These are phyloP conservation scores for Polyrhizophydium stewartii DNA, from an alignment of 371 early-diverging fungal species.

Conservation along the genomic window DNA sequence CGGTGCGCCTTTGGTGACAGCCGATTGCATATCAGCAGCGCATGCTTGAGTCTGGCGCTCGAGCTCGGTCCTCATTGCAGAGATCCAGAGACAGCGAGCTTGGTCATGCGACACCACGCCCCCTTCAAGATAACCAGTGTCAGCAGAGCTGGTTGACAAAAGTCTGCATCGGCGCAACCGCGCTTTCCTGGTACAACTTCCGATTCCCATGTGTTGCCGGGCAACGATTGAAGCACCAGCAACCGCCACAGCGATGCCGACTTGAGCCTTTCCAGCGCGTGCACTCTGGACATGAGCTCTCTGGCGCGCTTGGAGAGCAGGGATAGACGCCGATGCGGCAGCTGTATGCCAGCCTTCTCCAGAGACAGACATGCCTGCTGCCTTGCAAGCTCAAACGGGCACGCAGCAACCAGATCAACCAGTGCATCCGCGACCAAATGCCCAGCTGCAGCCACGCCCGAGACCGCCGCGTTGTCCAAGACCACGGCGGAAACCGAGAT, in stretches of 20 bases:
- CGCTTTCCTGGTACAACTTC: background rate
- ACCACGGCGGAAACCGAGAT: too few species aligned
- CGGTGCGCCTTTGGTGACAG: background rate
- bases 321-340: background rate
- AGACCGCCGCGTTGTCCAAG: too few species aligned
- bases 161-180: background rate
- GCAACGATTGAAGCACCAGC: background rate
- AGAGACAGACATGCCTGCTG: background rate
- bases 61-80: background rate
- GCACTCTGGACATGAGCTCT: background rate
- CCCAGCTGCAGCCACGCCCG: too few species aligned
- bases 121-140: background rate
- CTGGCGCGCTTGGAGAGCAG: background rate
- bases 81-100: background rate
- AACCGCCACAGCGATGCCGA: conserved; percentile 1
- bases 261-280: background rate
- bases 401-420: background rate
- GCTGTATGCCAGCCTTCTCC: background rate
- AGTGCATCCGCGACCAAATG: background rate
- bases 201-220: background rate
- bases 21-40: background rate
- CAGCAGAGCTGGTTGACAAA: background rate
- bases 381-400: conserved; percentile 1
- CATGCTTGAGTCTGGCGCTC: background rate
- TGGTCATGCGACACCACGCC: background rate